Percentiles rank a stretch among this genome's conserved stretches.
Conservation (phyloP, 1,139 yeast species). For the Arxiozyma telluris region DNA sequence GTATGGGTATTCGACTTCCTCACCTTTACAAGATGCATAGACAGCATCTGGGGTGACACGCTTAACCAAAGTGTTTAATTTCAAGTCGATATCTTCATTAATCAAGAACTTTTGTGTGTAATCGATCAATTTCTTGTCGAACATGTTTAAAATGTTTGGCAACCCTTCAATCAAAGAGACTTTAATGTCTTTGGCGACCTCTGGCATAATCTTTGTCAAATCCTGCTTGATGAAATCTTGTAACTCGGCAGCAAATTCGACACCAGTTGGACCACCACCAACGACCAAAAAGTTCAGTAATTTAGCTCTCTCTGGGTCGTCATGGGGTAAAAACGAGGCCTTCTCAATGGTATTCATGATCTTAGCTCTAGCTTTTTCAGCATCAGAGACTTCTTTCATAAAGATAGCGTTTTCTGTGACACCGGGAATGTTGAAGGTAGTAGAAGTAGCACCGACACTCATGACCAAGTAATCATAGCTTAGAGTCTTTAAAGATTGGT, state of each 20-base stretch:
- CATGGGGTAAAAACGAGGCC: constrained; percentile 66
- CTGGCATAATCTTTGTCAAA: constrained; percentile 81
- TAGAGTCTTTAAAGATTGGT: constrained; percentile 36
- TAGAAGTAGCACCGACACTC: constrained; percentile 89
- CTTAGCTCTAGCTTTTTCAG: constrained; percentile 64
- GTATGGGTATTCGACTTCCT: constrained; percentile 60
- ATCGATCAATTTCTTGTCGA: constrained; percentile 72
- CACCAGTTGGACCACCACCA: constrained; percentile 98
- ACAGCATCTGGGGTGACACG: constrained; percentile 63
- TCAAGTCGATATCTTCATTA: constrained; percentile 68
- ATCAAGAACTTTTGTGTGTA: constrained; percentile 77
- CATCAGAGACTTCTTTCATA: constrained; percentile 79
- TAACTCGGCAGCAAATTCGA: constrained; percentile 90
- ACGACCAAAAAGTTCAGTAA: constrained; percentile 77
- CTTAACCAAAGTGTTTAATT: constrained; percentile 81
- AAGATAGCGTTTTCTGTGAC: constrained; percentile 80
- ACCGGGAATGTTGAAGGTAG: constrained; percentile 90
- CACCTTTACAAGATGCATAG: constrained; percentile 55
- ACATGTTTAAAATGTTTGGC: constrained; percentile 83
- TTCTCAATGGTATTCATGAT: constrained; percentile 77
- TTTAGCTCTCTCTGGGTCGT: constrained; percentile 71
- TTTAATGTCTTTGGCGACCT: constrained; percentile 66
- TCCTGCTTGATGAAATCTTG: constrained; percentile 93
- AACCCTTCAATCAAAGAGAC: constrained; percentile 84
- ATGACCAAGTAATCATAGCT: constrained; percentile 73